Evolutionary conservation across 495 filamentous ascomycete species (phyloP).

Genomic region (Entonaema liquescens): DNA sequence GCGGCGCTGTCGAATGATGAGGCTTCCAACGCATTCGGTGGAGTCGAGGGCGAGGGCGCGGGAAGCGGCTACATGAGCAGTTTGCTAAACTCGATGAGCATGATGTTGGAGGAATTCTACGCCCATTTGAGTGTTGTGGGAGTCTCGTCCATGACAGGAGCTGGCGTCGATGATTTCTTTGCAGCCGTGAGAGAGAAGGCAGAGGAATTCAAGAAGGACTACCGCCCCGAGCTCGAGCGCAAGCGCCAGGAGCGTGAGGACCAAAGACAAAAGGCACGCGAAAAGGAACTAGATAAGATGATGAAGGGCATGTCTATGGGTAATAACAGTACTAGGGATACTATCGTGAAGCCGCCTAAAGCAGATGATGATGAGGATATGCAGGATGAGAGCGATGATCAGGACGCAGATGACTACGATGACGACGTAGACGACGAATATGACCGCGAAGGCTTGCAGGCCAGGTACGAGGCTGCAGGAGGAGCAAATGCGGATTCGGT

Average conservation of each 20-base stretch:
- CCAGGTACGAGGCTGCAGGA: conserved; percentile 68
- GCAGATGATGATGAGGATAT: conserved; percentile 62
- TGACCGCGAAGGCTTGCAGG: conserved; percentile 67
- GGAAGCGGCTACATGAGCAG: conserved; percentile 98
- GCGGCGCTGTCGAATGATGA: conserved; percentile 82
- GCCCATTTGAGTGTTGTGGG: conserved; percentile 88
- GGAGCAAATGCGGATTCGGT: conserved; percentile 55
- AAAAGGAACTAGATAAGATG: conserved; percentile 85
- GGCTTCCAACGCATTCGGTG: conserved; percentile 77
- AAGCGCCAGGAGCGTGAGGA: conserved; percentile 77
- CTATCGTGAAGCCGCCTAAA: conserved; percentile 44
- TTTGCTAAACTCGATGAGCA: conserved; percentile 93
- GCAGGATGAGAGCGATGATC: conserved; percentile 53
- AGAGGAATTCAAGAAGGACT: conserved; percentile 89
- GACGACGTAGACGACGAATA: conserved; percentile 58
- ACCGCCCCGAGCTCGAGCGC: conserved; percentile 88
- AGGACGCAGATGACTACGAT: conserved; percentile 58
- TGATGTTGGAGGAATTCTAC: conserved; percentile 99
- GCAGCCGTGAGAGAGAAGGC: conserved; percentile 84
- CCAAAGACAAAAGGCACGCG: conserved; percentile 70
- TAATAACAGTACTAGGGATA: conserved; percentile 34
- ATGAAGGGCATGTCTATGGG: conserved; percentile 93
- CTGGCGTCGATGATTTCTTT: conserved; percentile 93
- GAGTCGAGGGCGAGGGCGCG: conserved; percentile 68
- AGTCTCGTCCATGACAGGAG: conserved; percentile 91